phyloP scores from a whole-genome alignment of 805 yeast species.

The Cyberlindnera suaveolens region DNA sequence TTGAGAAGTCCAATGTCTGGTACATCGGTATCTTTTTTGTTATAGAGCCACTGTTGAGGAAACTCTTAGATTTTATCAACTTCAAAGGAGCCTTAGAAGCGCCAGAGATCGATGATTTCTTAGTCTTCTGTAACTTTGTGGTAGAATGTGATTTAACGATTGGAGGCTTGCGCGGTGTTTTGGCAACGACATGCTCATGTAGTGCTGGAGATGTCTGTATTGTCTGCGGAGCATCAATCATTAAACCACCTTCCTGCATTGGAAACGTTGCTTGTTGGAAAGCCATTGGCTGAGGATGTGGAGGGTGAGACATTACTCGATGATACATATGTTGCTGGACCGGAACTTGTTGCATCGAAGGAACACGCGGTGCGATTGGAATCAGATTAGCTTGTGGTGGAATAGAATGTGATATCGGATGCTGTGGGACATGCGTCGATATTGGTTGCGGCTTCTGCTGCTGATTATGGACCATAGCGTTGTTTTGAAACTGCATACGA shows the following conservation, averaged over 20 bases:
- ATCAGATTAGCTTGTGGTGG: too few species aligned
- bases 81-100: constrained; percentile 3
- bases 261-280: background rate
- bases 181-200: too few species aligned
- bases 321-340: too few species aligned
- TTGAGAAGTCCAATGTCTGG: constrained; percentile 23
- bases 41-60: constrained; percentile 6
- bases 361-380: too few species aligned
- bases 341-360: too few species aligned
- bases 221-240: too few species aligned
- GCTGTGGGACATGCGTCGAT: too few species aligned
- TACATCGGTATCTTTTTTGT: constrained; percentile 11
- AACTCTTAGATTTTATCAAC: constrained; percentile 22
- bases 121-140: constrained; percentile 16
- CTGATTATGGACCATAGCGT: constrained; percentile 11
- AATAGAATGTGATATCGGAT: too few species aligned
- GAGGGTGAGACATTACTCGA: background rate
- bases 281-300: background rate
- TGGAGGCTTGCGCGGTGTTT: constrained; percentile 3
- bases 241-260: background rate
- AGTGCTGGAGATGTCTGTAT: too few species aligned
- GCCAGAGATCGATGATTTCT: constrained; percentile 15
- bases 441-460: constrained; percentile 7
- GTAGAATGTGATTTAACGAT: constrained; percentile 18
- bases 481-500: constrained; percentile 15